Percentiles rank a stretch among this genome's conserved stretches.
Evolutionary conservation across 2,329 filamentous ascomycete genomes (phyloP).

Genomic region (Salinomyces thailandicus): DNA sequence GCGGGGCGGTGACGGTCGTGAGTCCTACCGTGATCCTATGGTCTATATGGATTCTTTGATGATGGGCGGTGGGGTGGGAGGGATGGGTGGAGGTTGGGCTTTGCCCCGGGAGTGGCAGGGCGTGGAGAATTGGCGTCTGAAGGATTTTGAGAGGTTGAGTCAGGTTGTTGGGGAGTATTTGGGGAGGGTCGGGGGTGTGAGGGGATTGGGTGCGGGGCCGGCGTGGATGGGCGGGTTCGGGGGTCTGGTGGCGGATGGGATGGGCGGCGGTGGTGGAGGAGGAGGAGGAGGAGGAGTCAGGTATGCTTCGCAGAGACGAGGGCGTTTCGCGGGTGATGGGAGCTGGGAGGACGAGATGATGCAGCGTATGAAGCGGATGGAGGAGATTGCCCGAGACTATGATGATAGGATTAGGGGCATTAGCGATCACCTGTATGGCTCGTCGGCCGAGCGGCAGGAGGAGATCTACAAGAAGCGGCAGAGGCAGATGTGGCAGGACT

Average conservation of each 20-base stretch:
- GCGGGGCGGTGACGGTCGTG: conserved; percentile 14
- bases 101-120: conserved; percentile 10
- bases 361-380: conserved; percentile 2
- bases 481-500: neutral
- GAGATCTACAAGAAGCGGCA: conserved; percentile 2
- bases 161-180: conserved; percentile 16
- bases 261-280: neutral
- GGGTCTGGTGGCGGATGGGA: neutral
- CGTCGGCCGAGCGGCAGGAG: neutral
- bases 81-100: conserved; percentile 1
- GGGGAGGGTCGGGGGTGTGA: conserved; percentile 1
- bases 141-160: conserved; percentile 18
- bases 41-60: conserved; percentile 15
- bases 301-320: neutral
- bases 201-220: conserved; percentile 1
- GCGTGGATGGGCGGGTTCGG: conserved; percentile 3
- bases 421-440: neutral
- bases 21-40: conserved; percentile 16
- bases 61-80: conserved; percentile 6
- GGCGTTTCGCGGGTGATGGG: neutral
- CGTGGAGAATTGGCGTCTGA: conserved; percentile 14
- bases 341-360: conserved; percentile 1
- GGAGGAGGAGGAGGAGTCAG: neutral
- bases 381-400: conserved; percentile 3
- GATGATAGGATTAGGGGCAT: neutral